Evolutionary conservation across 2,329 filamentous ascomycete genomes (phyloP).

Genomic region (Periconia macrospinosa): DNA sequence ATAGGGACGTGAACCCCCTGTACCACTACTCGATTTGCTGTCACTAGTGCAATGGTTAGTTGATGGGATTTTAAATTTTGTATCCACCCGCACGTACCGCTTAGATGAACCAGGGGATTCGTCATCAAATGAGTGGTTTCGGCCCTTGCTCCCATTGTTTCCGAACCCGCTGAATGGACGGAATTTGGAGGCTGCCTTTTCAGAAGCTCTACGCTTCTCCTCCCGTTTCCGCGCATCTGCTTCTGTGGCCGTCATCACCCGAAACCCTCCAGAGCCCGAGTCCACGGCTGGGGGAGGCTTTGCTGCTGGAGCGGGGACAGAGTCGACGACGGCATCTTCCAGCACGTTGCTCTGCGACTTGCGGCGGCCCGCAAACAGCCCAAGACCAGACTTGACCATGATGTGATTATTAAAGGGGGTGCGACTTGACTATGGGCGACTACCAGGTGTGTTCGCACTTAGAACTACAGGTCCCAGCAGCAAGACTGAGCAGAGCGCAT

Average conservation of each 20-base stretch:
- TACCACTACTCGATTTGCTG: constrained; percentile 46
- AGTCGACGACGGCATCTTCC: constrained; percentile 28
- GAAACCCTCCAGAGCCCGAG: constrained; percentile 33
- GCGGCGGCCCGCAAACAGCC: constrained; percentile 36
- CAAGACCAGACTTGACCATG: constrained; percentile 37
- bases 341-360: constrained; percentile 42
- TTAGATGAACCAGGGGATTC: constrained; percentile 40
- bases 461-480: constrained; percentile 5
- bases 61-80: constrained; percentile 16
- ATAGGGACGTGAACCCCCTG: constrained; percentile 39
- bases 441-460: constrained; percentile 7
- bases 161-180: constrained; percentile 38
- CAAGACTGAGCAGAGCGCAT: constrained; percentile 1
- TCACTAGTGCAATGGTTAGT: constrained; percentile 37
- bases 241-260: constrained; percentile 38
- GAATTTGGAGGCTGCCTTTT: constrained; percentile 35
- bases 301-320: constrained; percentile 14
- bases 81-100: constrained; percentile 30
- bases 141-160: constrained; percentile 29
- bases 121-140: constrained; percentile 40
- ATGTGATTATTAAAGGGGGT: constrained; percentile 6
- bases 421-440: background rate
- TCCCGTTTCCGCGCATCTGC: constrained; percentile 32
- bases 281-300: constrained; percentile 18
- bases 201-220: constrained; percentile 23